Evolutionary conservation across 2,329 filamentous ascomycete genomes (phyloP).

Genomic region (Penicillium sclerotigenum): DNA sequence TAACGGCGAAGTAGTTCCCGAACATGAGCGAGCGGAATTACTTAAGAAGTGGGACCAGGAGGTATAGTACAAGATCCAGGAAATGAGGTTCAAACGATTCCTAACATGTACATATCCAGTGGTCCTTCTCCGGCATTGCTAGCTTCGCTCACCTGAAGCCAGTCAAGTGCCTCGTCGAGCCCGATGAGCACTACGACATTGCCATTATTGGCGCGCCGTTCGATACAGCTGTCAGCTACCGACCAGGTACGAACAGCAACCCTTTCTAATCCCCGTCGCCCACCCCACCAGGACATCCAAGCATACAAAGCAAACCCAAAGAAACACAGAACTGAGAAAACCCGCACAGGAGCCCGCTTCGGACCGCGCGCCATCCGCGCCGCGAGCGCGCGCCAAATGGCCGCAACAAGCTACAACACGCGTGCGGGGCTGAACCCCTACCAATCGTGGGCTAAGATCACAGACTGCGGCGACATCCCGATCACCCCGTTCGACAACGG

Average conservation of each 20-base stretch:
- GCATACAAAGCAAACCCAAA: neutral
- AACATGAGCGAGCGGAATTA: slow-evolving; percentile 42
- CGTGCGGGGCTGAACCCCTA: slow-evolving; percentile 83
- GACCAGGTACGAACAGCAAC: slow-evolving; percentile 54
- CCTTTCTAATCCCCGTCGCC: neutral
- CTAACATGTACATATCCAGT: slow-evolving; percentile 36
- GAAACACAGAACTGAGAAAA: neutral
- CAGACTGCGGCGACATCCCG: slow-evolving; percentile 90
- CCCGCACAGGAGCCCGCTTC: slow-evolving; percentile 64
- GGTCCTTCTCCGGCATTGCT: slow-evolving; percentile 70
- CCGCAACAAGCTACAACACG: slow-evolving; percentile 77
- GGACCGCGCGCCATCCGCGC: slow-evolving; percentile 84
- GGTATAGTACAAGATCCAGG: slow-evolving; percentile 27
- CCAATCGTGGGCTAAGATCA: slow-evolving; percentile 69
- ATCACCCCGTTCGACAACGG: slow-evolving; percentile 83
- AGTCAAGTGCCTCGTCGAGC: slow-evolving; percentile 66
- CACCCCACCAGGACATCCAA: neutral
- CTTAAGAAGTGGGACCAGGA: slow-evolving; percentile 49
- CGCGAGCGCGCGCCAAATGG: slow-evolving; percentile 75
- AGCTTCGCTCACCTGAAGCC: slow-evolving; percentile 70
- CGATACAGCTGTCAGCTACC: slow-evolving; percentile 69
- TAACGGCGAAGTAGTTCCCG: slow-evolving; percentile 39
- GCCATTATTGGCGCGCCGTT: slow-evolving; percentile 71
- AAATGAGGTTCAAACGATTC: neutral
- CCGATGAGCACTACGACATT: slow-evolving; percentile 64